These are phyloP conservation scores for Chaetomidium leptoderma DNA, from an alignment of 495 filamentous ascomycete genomes.

Conservation along the genomic window DNA sequence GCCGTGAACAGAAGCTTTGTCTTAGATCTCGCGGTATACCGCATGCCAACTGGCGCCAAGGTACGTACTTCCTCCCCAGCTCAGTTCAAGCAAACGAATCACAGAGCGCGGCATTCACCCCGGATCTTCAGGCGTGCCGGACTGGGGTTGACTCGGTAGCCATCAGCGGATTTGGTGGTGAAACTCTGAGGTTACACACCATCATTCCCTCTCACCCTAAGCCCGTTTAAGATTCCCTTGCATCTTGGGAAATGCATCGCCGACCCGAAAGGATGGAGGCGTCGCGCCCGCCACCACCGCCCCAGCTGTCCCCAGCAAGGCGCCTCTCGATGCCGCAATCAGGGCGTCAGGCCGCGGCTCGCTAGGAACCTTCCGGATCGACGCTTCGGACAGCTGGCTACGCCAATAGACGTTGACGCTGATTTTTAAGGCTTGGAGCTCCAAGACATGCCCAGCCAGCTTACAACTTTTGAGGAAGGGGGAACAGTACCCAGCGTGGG, in stretches of 20 bases:
- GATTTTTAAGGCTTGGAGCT: neutral
- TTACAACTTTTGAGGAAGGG: too few relatives aligned
- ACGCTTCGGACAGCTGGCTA: neutral
- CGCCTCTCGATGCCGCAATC: neutral
- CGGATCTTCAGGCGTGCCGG: neutral
- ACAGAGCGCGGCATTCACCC: too few relatives aligned
- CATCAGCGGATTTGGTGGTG: neutral
- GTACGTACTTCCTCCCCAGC: too few relatives aligned
- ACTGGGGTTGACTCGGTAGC: neutral
- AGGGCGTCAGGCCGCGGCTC: neutral
- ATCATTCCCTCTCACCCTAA: neutral
- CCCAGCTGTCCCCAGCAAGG: neutral
- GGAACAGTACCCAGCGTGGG: constrained; percentile 8
- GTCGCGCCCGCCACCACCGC: neutral
- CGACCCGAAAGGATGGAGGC: neutral
- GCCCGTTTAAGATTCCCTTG: neutral
- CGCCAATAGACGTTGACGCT: neutral
- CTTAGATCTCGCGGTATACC: neutral
- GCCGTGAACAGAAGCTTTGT: neutral
- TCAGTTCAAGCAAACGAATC: neutral
- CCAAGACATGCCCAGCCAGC: too few relatives aligned
- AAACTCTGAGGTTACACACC: neutral
- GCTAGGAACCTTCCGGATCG: neutral
- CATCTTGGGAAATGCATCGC: neutral
- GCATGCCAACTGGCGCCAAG: neutral